Evolutionary conservation across 73 alveolate species (phyloP).

Genomic region (Stentor coeruleus): DNA sequence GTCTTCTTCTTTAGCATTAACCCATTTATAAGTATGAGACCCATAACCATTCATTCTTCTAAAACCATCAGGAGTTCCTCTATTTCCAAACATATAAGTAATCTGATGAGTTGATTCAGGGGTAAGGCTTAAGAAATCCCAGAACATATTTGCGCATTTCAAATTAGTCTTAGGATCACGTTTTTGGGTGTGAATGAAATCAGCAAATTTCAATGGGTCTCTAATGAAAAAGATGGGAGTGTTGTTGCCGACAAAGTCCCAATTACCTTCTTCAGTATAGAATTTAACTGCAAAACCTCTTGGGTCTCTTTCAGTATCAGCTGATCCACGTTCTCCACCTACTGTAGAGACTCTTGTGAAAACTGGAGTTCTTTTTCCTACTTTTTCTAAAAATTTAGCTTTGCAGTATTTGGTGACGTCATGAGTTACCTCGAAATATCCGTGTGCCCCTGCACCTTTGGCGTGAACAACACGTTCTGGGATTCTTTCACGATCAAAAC

Average conservation of each 20-base stretch:
- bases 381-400: constrained; percentile 72
- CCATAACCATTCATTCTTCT: constrained; percentile 86
- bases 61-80: constrained; percentile 94
- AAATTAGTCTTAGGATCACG: constrained; percentile 76
- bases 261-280: constrained; percentile 93
- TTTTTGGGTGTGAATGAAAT: constrained; percentile 83
- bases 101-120: constrained; percentile 87
- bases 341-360: constrained; percentile 84
- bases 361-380: constrained; percentile 85
- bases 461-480: constrained; percentile 96
- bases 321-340: constrained; percentile 84
- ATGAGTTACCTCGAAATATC: constrained; percentile 82
- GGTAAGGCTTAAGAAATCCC: constrained; percentile 81
- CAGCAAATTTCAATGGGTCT: constrained; percentile 89
- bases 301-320: constrained; percentile 89
- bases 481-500: constrained; percentile 89
- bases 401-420: constrained; percentile 82
- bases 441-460: constrained; percentile 94
- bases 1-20: constrained; percentile 70
- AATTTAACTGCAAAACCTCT: constrained; percentile 89
- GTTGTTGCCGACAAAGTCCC: constrained; percentile 90
- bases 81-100: constrained; percentile 69
- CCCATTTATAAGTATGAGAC: constrained; percentile 88
- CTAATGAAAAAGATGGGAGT: constrained; percentile 91
- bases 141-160: constrained; percentile 60